Percentiles rank a stretch among this genome's conserved stretches.
Conservation (phyloP, 495 filamentous ascomycete species). For the Patellaria atrata region DNA sequence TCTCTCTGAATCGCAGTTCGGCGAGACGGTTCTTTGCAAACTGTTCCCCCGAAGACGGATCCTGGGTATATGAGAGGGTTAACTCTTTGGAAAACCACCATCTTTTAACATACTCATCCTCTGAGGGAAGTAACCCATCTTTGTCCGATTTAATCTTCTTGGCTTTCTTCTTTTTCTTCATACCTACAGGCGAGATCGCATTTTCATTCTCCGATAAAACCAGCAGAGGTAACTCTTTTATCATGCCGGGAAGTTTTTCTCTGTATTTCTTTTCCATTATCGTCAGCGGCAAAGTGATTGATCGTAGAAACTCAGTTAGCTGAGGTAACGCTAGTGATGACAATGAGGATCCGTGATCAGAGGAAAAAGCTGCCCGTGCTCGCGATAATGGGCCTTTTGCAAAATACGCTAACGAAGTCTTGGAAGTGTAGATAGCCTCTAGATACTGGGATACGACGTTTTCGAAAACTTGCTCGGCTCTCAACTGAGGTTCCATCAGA, state of each 20-base stretch:
- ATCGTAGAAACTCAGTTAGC: slow-evolving; percentile 53
- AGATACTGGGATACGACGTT: slow-evolving; percentile 65
- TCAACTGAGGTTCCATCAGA: slow-evolving; percentile 26
- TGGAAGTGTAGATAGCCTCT: slow-evolving; percentile 81
- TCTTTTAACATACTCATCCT: slow-evolving; percentile 55
- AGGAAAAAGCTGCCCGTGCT: slow-evolving; percentile 61
- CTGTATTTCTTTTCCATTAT: slow-evolving; percentile 81
- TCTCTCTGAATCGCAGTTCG: slow-evolving; percentile 51
- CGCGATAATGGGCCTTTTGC: slow-evolving; percentile 90
- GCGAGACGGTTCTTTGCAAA: slow-evolving; percentile 43
- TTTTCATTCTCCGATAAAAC: slow-evolving; percentile 45
- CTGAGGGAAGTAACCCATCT: slow-evolving; percentile 60
- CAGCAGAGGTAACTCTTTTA: slow-evolving; percentile 46
- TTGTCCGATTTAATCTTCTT: slow-evolving; percentile 59
- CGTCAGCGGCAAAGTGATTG: slow-evolving; percentile 53
- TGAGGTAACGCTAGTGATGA: slow-evolving; percentile 27
- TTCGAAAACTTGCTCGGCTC: slow-evolving; percentile 48
- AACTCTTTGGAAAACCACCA: slow-evolving; percentile 50
- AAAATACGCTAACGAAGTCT: slow-evolving; percentile 91
- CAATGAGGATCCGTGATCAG: slow-evolving; percentile 31
- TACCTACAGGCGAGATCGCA: slow-evolving; percentile 9
- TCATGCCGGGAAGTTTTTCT: slow-evolving; percentile 52
- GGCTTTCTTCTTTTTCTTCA: slow-evolving; percentile 38
- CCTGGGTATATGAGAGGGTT: slow-evolving; percentile 23
- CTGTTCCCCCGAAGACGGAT: slow-evolving; percentile 37